Evolutionary conservation across 176 grass and related monocot species (phyloP).

Genomic region (Puccinellia tenuiflora): DNA sequence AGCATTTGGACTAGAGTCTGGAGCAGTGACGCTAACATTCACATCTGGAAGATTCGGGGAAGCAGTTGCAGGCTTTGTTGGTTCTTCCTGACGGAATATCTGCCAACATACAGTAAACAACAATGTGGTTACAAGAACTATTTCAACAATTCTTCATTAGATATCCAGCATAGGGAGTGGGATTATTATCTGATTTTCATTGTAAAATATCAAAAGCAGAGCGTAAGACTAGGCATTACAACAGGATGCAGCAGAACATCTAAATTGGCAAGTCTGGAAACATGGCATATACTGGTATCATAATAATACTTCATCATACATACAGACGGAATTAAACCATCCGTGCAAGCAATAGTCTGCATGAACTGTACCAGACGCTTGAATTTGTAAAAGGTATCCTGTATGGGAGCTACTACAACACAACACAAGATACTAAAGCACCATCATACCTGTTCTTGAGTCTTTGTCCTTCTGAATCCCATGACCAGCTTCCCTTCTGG

Average conservation of each 20-base stretch:
- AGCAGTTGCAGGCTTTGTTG: slow-evolving; percentile 64
- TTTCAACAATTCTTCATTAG: neutral
- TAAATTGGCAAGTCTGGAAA: neutral
- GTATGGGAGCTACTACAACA: neutral
- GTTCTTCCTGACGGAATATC: slow-evolving; percentile 56
- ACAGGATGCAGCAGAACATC: slow-evolving; percentile 8
- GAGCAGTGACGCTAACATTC: slow-evolving; percentile 34
- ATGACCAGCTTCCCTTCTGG: slow-evolving; percentile 96
- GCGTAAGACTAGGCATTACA: neutral
- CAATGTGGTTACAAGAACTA: neutral
- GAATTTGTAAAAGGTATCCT: neutral
- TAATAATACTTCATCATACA: neutral
- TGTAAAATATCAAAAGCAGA: slow-evolving; percentile 1
- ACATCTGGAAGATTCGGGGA: slow-evolving; percentile 36
- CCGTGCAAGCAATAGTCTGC: neutral
- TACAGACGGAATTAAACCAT: neutral
- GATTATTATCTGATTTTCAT: neutral
- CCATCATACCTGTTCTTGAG: slow-evolving; percentile 62
- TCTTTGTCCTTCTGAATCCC: slow-evolving; percentile 90
- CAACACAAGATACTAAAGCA: neutral
- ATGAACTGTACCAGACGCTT: neutral
- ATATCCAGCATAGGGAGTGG: neutral
- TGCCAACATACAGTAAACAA: neutral
- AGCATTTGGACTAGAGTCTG: slow-evolving; percentile 41
- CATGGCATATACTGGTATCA: neutral